Evolutionary conservation across 2,329 filamentous ascomycete genomes (phyloP), one percentile per base, ranked within the genome.

Genomic region (Helminthosporium solani): DNA sequence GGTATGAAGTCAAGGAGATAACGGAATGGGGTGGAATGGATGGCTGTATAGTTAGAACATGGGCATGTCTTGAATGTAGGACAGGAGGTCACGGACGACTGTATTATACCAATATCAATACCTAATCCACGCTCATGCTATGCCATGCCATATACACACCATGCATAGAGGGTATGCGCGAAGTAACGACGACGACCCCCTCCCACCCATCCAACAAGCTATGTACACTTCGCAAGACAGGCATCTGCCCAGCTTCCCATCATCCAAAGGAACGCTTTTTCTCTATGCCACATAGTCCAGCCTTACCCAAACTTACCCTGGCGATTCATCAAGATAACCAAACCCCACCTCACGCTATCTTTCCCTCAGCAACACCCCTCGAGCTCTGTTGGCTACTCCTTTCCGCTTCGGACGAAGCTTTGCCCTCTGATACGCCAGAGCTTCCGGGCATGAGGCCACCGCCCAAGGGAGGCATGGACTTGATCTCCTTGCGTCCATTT

Each of bases 401-500:
- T 5, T 54, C 60, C 2, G 49, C 61, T 42, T 70, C 67, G 14
- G 61, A 66, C 25, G 66, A 68, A 19, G 55, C 42, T 50, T 66
- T 68, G 7, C 63, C 61, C 36, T 69, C 66, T 14, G 60, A 66
- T 9, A 53, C 64, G 23, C 48, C 56, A 4, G 60, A 63, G 39
- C 62, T 64, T 0, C 52, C 54, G 1, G 53, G 46, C 1, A 46
- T 48, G 16, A 38, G n/a, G 7, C 40, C 14, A 8, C 41, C 42
- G n/a, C 15, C 30, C 12, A 33, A 20, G 3, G 16, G 27, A 2
- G 60, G 59, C 7, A 51, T 38, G 18, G 60, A 61, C 33, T 61
- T 64, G 50, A 78, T 78, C 49, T 81, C 77, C 71, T 89, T 92
- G 62, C 83, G 84, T n/a, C 90, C 91, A 60, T 96, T 99, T 41